These are phyloP conservation scores for Triticum timopheevii DNA, from an alignment of 176 grass and related monocot species.

Conservation along the genomic window DNA sequence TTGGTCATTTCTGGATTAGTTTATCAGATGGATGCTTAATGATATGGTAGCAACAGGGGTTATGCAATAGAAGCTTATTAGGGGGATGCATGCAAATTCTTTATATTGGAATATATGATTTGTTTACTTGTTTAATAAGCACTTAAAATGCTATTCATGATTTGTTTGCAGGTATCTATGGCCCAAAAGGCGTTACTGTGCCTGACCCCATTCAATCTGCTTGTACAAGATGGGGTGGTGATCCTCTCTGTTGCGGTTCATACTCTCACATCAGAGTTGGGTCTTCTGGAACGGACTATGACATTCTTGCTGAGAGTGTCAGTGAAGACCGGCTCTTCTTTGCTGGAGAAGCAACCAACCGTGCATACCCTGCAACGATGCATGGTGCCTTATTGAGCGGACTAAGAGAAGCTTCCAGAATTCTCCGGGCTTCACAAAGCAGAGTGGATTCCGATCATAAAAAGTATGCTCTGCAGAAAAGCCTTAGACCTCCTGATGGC, in stretches of 20 bases:
- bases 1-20: background rate
- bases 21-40: background rate
- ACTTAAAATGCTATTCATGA: background rate
- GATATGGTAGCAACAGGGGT: background rate
- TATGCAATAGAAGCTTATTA: background rate
- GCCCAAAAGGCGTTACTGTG: conserved; percentile 71
- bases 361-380: conserved; percentile 91
- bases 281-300: conserved; percentile 84
- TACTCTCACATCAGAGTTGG: conserved; percentile 96
- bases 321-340: conserved; percentile 64
- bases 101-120: background rate
- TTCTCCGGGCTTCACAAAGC: conserved; percentile 44
- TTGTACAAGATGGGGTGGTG: conserved; percentile 93
- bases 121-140: background rate
- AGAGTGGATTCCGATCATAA: conserved; percentile 38
- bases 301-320: conserved; percentile 78
- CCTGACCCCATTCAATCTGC: conserved; percentile 84
- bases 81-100: background rate
- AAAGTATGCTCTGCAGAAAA: conserved; percentile 52
- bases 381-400: conserved; percentile 95
- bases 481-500: conserved; percentile 24
- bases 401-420: conserved; percentile 77
- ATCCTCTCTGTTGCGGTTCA: conserved; percentile 78
- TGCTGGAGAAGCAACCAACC: conserved; percentile 82
- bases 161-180: conserved; percentile 70